Evolutionary conservation across 768 basidiomycete genomes (phyloP).

Genomic region (Mycena capillaripes): DNA sequence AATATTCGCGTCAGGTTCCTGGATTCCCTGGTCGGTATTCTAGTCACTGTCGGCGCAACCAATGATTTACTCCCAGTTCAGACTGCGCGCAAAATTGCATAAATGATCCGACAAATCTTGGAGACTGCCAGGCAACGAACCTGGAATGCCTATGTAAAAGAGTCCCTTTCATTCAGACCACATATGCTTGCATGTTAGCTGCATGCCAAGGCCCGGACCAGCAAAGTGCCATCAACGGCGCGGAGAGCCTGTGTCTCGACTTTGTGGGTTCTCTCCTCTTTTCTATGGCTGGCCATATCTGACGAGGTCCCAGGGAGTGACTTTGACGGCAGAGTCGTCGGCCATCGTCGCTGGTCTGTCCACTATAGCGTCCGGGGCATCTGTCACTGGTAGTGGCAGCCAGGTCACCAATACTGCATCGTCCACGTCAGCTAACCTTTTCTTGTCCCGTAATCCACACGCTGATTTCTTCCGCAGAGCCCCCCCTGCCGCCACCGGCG

Average conservation of each 20-base stretch:
- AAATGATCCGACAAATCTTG: conserved; percentile 26
- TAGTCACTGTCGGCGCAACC: neutral
- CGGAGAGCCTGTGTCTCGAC: conserved; percentile 26
- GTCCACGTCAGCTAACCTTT: conserved; percentile 4
- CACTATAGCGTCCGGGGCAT: conserved; percentile 10
- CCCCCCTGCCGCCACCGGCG: conserved; percentile 8
- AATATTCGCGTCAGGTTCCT: conserved; percentile 22
- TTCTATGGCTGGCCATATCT: conserved; percentile 46
- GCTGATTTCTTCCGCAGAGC: neutral
- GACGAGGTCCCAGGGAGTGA: conserved; percentile 17
- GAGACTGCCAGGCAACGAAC: conserved; percentile 18
- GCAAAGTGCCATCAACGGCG: conserved; percentile 16
- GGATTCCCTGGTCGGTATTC: conserved; percentile 25
- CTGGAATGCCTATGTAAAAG: conserved; percentile 24
- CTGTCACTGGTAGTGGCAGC: neutral
- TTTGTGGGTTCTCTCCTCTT: conserved; percentile 56
- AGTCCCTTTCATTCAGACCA: conserved; percentile 21
- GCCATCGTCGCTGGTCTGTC: conserved; percentile 22
- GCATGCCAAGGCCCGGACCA: conserved; percentile 30
- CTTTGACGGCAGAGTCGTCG: conserved; percentile 24
- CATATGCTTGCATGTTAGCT: conserved; percentile 23
- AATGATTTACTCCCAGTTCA: neutral
- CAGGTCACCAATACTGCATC: neutral
- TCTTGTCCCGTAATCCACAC: neutral
- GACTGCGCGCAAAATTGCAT: conserved; percentile 29